Conservation (phyloP, 495 filamentous ascomycete species). For the Recurvomyces mirabilis region DNA sequence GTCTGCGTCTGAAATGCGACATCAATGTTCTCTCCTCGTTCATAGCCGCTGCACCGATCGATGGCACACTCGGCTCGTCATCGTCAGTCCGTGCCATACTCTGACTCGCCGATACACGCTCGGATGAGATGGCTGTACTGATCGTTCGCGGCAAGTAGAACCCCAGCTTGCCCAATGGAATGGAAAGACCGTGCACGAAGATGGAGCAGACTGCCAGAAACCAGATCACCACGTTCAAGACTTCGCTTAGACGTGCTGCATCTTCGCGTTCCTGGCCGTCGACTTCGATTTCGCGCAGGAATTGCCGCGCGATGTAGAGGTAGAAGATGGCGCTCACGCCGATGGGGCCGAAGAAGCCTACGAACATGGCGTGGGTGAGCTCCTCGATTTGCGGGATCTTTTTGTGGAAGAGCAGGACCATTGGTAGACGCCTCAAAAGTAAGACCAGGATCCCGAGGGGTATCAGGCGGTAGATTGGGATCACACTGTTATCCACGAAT, state of each 20-base stretch:
- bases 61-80: neutral
- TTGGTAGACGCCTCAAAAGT: constrained; percentile 65
- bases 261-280: constrained; percentile 54
- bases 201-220: constrained; percentile 79
- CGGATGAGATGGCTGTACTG: constrained; percentile 44
- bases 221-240: constrained; percentile 66
- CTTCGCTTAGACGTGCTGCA: constrained; percentile 50
- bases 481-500: constrained; percentile 56
- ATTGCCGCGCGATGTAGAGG: constrained; percentile 66
- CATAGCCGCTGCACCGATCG: neutral
- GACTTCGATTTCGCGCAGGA: constrained; percentile 41
- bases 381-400: constrained; percentile 72
- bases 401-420: constrained; percentile 61
- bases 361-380: constrained; percentile 61
- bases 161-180: constrained; percentile 74
- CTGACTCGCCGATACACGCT: constrained; percentile 16
- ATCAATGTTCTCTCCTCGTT: neutral
- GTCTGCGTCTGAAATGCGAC: neutral
- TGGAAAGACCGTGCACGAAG: constrained; percentile 77
- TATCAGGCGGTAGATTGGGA: constrained; percentile 70
- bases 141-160: constrained; percentile 68
- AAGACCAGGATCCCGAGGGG: constrained; percentile 70
- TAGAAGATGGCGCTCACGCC: constrained; percentile 85
- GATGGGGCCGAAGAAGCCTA: constrained; percentile 90
- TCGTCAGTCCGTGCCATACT: constrained; percentile 5